Conservation (phyloP, 1,284 basidiomycete species). For the Heterobasidion irregulare region DNA sequence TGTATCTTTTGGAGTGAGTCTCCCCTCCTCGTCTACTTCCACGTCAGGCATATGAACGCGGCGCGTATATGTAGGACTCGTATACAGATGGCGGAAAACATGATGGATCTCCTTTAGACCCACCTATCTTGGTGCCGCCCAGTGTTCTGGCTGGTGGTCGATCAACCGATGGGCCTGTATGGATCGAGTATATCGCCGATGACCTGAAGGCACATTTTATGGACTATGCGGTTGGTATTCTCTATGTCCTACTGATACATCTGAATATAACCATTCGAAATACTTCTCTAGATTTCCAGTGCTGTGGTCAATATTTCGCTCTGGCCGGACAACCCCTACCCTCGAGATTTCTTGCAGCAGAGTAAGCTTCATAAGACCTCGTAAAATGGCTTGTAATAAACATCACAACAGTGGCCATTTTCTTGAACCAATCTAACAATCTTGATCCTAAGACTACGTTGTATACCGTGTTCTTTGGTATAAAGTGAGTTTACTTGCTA, state of each 20-base stretch:
- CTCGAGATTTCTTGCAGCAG: constrained; percentile 26
- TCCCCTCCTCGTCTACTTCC: constrained; percentile 1
- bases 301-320: constrained; percentile 12
- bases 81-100: constrained; percentile 26
- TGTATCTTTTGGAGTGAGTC: constrained; percentile 29
- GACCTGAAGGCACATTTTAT: constrained; percentile 25
- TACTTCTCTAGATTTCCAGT: constrained; percentile 21
- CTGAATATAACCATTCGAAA: not conserved
- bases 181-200: constrained; percentile 25
- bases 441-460: constrained; percentile 24
- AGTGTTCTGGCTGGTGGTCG: constrained; percentile 23
- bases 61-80: constrained; percentile 16
- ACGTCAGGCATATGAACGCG: not conserved
- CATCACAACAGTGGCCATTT: constrained; percentile 16
- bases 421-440: constrained; percentile 22
- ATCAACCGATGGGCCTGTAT: constrained; percentile 26
- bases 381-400: not conserved
- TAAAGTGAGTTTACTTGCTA: constrained; percentile 20
- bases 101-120: constrained; percentile 22
- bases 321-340: constrained; percentile 21
- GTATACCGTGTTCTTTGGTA: constrained; percentile 28
- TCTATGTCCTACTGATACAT: constrained; percentile 23
- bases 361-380: constrained; percentile 11
- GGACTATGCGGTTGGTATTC: constrained; percentile 28
- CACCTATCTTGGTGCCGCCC: constrained; percentile 21